Evolutionary conservation across 495 filamentous ascomycete species (phyloP).

Genomic region (Articulospora tetracladia): DNA sequence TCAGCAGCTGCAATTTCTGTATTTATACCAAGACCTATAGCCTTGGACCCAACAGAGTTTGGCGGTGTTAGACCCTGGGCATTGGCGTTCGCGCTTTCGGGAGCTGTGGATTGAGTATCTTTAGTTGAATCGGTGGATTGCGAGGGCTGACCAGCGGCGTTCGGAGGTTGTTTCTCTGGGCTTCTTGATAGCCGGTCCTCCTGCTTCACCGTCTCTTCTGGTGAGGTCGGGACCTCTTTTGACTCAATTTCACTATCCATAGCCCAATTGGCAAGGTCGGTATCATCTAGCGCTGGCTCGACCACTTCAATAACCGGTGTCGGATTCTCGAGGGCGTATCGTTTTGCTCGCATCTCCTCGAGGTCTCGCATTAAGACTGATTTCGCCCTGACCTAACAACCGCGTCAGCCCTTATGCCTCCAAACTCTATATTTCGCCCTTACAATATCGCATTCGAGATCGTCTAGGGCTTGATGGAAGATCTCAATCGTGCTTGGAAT

Average conservation of each 20-base stretch:
- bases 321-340: conserved; percentile 23
- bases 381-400: conserved; percentile 22
- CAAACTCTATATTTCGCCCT: conserved; percentile 14
- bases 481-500: conserved; percentile 34
- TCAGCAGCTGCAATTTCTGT: conserved; percentile 1
- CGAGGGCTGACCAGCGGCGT: neutral
- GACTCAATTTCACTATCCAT: neutral
- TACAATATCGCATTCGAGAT: conserved; percentile 50
- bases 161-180: neutral
- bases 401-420: neutral
- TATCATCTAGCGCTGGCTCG: neutral
- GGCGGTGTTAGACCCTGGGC: conserved; percentile 13
- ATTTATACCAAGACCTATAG: conserved; percentile 19
- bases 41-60: conserved; percentile 3
- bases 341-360: conserved; percentile 15
- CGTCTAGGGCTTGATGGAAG: conserved; percentile 48
- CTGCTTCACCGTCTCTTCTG: conserved; percentile 7
- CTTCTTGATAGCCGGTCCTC: neutral
- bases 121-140: conserved; percentile 8
- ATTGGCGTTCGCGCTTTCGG: neutral
- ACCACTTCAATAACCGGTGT: conserved; percentile 10
- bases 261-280: neutral
- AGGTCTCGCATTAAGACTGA: conserved; percentile 24
- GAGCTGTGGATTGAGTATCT: neutral
- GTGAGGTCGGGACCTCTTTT: neutral